Evolutionary conservation across 805 yeast species (phyloP), one percentile per base, ranked within the genome.

Genomic region (Torulaspora gathmanii): DNA sequence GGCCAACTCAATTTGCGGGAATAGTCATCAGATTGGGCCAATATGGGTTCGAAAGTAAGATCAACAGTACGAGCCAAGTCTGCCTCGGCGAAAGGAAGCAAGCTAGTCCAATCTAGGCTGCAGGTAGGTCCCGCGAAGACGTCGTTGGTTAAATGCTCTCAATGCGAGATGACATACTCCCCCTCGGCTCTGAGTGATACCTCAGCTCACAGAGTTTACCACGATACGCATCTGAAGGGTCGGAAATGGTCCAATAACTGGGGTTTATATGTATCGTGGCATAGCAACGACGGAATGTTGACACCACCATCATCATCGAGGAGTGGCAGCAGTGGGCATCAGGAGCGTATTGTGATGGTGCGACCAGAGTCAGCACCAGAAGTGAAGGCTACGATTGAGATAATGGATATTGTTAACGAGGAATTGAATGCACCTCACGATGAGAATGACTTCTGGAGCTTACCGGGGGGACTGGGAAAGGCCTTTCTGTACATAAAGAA

Each of bases 381-480:
- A 44, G 67, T 58, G 1, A 50, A 52, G 8, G 66, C 71, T 1
- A 61, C 71, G 1, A 39, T 64, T 28, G 73, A 71, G 23, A 56
- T 80, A 3, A 58, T 84, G 46, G 64, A 67, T 0, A 64, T 81
- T 58, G 85, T 78, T 6, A 83, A 84, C 57, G 68, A 64, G 5
- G 84, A 78, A 50, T 64, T 84, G 38, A 76, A 73, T 60, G 88
- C 90, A 0, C 83, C 80, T 5, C 61, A 56, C 15, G 71, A 71
- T 54, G 74, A 70, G 47, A 69, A 70, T 46, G 62, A 57, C 1
- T 68, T 68, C 38, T 72, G 77, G 77, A 41, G 56, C 31, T 40
- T 33, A 7, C 42, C 45, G 1, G 22, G 42, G 8, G 50, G 48
- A 13, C 48, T 50, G 7, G 81, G 81, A 0, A 67, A 65, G 30